Base-by-base conservation (phyloP, 495 filamentous ascomycete genomes). In the Daldinia vernicosa region DNA sequence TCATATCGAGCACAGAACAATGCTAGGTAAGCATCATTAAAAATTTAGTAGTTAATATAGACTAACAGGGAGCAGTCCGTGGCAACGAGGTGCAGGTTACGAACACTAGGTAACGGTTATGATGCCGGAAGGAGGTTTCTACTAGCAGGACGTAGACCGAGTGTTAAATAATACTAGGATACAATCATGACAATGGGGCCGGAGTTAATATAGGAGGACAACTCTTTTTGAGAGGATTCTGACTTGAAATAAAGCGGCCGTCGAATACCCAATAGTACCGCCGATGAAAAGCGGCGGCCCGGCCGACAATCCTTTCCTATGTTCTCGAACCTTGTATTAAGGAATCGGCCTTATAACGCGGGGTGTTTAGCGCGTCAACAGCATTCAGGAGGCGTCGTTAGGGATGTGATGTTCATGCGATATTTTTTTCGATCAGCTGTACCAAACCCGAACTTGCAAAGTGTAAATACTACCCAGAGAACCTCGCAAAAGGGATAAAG, bases 71-170 rank as follows among this genome's bases (percentile, higher is more conserved):
- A 26, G 12, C 55, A 86, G 84, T 70, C 80, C 80, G 27, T 87
- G 85, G 85, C 84, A 87, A 75, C 80, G 84, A 63, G 85, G 85
- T 51, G 85, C 85, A 24, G 85, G 85, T 56, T 87, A 87, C 70
- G 85, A 87, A 7, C 74, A 78, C 52, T 77, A 76, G 60, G 66
- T 22, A 52, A 52, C 45, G 67, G 60, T 60, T 64, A 27, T 63
- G 11, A 67, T 66, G 26, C 56, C 54, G 32, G 60, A 24, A 5
- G 60, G 60, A 54, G 65, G 68, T 45, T 77, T 75, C 62, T 75
- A 72, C 40, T 72, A 74, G 69, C 56, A 74, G 66, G 68, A 64
- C 53, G 9, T 63, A 26, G 55, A 70, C 74, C 57, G 60, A 61
- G 62, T 60, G 19, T 69, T 62, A 72, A 39, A 76, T 74, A 45